Base-by-base conservation (phyloP, 2,329 filamentous ascomycete genomes). In the Incumbomyces delicatus region DNA sequence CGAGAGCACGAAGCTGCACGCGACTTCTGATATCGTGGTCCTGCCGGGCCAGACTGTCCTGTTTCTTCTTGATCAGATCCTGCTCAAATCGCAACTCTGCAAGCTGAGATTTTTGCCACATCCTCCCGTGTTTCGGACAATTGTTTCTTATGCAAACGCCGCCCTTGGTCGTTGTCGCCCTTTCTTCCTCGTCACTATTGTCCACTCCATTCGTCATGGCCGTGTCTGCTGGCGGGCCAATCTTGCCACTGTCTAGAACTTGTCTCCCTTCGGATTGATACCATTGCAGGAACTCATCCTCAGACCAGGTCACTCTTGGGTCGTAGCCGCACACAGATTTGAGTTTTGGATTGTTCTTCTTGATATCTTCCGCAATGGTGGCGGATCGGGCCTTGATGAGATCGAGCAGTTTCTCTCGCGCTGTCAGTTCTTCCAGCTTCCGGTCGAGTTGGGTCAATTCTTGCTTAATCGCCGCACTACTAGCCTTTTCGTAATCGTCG, bases 271-370 rank as follows among this genome's bases (percentile, higher is more conserved):
- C 6, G 61, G 59, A 1, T 61, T 65, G 22, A 17, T 69, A 63
- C 70, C 70, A 73, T 27, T 66, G 63, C 31, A 68, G 61, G 48
- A 73, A 72, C 51, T 72, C 68, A 40, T 68, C 66, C 45, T 73
- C 70, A 2, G 64, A 66, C 69, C 70, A 72, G 1, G 68, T 61
- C 20, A 73, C 59, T 16, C 70, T 61, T 11, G 61, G 57, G 50
- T 73, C 70, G 50, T 69, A 73, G 1, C 70, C 70, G 50, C 70
- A 73, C 36, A 72, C 65, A 52, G 71, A 68, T 50, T 72, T 72
- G 20, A 62, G 63, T 50, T 71, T 70, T 2, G 68, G 66, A 32
- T 71, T 67, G 14, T 59, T 59, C 44, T 68, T 64, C 51, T 69
- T 70, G 34, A 72, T 48, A 22, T 63, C 62, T 36, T 72, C 70